These are phyloP conservation scores for Gossypium mustelinum DNA, from an alignment of 345 rosid species.

Conservation along the genomic window DNA sequence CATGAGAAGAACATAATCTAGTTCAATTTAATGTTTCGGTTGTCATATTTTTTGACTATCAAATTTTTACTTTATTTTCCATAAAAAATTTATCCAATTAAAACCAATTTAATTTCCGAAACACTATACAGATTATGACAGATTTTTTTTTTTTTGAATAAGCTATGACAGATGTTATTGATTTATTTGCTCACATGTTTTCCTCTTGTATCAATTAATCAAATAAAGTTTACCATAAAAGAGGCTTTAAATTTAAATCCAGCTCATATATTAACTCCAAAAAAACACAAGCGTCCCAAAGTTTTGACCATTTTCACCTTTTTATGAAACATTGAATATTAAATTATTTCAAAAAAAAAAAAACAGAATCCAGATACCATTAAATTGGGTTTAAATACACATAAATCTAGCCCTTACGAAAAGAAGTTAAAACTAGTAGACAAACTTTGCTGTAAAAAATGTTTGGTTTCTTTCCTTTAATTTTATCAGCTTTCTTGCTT, in stretches of 20 bases:
- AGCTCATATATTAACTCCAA: not conserved
- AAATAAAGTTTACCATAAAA: not conserved
- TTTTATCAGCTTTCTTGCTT: conserved; percentile 16
- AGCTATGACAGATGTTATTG: too few relatives aligned
- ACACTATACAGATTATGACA: too few relatives aligned
- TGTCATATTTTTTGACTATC: not conserved
- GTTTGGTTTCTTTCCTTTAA: conserved; percentile 10
- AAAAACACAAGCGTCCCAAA: not conserved
- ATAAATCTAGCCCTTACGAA: not conserved
- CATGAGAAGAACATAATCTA: not conserved
- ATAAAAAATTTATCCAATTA: not conserved
- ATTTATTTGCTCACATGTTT: too few relatives aligned
- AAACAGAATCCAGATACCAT: not conserved
- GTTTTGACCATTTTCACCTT: too few relatives aligned
- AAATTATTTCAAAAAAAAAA: not conserved
- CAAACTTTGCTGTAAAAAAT: not conserved
- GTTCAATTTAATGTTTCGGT: not conserved
- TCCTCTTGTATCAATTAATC: not conserved
- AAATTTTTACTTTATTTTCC: not conserved
- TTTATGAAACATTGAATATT: too few relatives aligned
- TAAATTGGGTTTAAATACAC: not conserved
- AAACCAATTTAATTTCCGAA: not conserved
- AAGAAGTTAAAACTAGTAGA: not conserved
- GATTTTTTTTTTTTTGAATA: too few relatives aligned
- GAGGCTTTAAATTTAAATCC: not conserved